Base-by-base conservation (phyloP, 2,329 filamentous ascomycete species). In the Exophiala calicioides region DNA sequence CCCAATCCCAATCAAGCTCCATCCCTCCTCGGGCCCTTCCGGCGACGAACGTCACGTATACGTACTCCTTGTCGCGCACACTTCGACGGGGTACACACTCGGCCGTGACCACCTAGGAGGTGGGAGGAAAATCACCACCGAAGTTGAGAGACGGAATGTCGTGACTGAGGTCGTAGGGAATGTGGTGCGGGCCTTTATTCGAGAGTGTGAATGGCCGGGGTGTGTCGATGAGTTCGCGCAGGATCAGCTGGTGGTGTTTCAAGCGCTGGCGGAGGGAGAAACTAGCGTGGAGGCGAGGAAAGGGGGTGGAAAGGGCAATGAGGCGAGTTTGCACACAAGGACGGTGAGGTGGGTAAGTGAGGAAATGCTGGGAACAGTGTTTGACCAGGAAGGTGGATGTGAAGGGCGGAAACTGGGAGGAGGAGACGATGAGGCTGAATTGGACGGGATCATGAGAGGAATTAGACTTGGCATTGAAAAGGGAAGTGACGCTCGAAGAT, bases 161-260 rank as follows among this genome's bases (percentile, higher is more conserved):
- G 29, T 56, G 50, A 26, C 41, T n/a, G 46, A 58, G 36, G 47
- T 42, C 2, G 62, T 80, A 27, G 68, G 73, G 3, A 62, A 69
- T 21, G 76, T 78, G 3, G 66, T 72, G 3, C 58, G 64, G 1
- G 65, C 72, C 7, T 61, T 82, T 24, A 57, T 69, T 1, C 37
- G 54, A 1, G 77, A 82, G 47, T 61, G 78, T 33, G 59, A 63
- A 9, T 65, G 71, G 47, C 68, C 65, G 0, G 71, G 75, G 0
- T 76, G 70, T 54, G 71, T 81, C 3, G 80, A 83, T 55, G 69
- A 73, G 58, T 68, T 72, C 51, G 70, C 80, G 71, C 65, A 76
- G 32, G 80, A 83, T 60, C 80, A 83, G 56, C 54, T 83, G 19
- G 74, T 81, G 1, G 69, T 83, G 1, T 83, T 80, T 47, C 77